Percentiles rank a stretch among this genome's conserved stretches.
These are phyloP conservation scores for Pyrus bretschneideri DNA, from an alignment of 306 rosid genomes.

Conservation along the genomic window DNA sequence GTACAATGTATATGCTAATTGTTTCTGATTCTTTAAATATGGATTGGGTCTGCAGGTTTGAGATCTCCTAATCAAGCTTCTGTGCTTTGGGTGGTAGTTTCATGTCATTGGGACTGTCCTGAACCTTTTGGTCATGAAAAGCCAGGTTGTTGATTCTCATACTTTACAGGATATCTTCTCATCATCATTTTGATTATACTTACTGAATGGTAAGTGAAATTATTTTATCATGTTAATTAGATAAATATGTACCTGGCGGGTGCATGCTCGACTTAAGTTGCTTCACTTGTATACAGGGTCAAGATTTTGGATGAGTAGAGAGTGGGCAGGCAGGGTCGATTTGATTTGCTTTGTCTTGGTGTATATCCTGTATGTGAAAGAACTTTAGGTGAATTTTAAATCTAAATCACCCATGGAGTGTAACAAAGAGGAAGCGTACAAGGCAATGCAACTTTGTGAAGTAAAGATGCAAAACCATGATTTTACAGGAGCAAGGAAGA, in stretches of 20 bases:
- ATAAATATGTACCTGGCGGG: neutral
- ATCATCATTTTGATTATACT: neutral
- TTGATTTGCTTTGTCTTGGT: neutral
- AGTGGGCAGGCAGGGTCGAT: neutral
- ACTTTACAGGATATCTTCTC: neutral
- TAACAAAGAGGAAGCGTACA: conserved; percentile 82
- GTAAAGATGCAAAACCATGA: conserved; percentile 50
- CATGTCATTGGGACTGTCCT: neutral
- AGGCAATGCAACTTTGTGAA: conserved; percentile 71
- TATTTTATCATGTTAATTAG: neutral
- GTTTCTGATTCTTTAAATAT: neutral
- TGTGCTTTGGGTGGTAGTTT: neutral
- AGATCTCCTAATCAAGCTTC: neutral
- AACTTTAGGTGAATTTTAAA: conserved; percentile 19
- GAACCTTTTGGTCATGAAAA: neutral
- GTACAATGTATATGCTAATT: neutral
- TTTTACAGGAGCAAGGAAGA: conserved; percentile 66
- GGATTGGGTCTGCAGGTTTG: conserved; percentile 4
- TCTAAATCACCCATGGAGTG: conserved; percentile 65
- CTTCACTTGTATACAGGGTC: conserved; percentile 28
- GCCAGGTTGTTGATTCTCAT: neutral
- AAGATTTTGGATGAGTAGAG: conserved; percentile 4
- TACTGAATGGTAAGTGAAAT: conserved; percentile 5
- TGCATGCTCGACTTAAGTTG: conserved; percentile 5
- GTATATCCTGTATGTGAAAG: conserved; percentile 1